phyloP scores from a whole-genome alignment of 2,329 filamentous ascomycete species.

The Ambrosiella beaveri region DNA sequence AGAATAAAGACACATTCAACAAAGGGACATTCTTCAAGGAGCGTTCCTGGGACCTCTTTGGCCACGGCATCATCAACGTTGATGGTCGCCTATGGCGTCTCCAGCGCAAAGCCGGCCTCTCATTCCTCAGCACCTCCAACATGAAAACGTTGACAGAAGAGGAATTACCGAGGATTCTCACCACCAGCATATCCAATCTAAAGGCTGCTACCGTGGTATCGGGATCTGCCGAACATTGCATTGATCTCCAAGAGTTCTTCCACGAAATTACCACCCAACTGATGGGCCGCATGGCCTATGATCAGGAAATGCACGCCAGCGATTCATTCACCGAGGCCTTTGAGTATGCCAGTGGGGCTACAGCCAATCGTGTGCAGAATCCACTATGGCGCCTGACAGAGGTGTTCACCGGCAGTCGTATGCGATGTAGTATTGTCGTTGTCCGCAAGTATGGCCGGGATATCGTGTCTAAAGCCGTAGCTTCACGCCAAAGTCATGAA shows the following conservation, averaged over 20 bases:
- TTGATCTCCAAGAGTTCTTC: constrained; percentile 43
- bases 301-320: constrained; percentile 48
- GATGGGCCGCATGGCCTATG: constrained; percentile 53
- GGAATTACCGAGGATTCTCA: constrained; percentile 37
- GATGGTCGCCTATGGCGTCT: constrained; percentile 46
- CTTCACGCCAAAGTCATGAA: constrained; percentile 19
- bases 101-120: constrained; percentile 43
- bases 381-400: constrained; percentile 46
- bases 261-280: constrained; percentile 47
- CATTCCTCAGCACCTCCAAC: constrained; percentile 41
- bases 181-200: constrained; percentile 25
- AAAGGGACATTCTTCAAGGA: constrained; percentile 46
- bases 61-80: constrained; percentile 48
- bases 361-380: constrained; percentile 46
- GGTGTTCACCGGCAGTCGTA: constrained; percentile 27
- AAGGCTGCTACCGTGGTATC: constrained; percentile 15
- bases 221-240: constrained; percentile 5
- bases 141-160: constrained; percentile 38
- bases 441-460: constrained; percentile 38
- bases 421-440: constrained; percentile 31
- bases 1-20: constrained; percentile 40
- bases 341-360: constrained; percentile 42
- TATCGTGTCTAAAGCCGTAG: constrained; percentile 38
- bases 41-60: constrained; percentile 45
- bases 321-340: constrained; percentile 44